phyloP scores from a whole-genome alignment of 371 early-diverging fungal genomes.

The Cokeromyces recurvatus region DNA sequence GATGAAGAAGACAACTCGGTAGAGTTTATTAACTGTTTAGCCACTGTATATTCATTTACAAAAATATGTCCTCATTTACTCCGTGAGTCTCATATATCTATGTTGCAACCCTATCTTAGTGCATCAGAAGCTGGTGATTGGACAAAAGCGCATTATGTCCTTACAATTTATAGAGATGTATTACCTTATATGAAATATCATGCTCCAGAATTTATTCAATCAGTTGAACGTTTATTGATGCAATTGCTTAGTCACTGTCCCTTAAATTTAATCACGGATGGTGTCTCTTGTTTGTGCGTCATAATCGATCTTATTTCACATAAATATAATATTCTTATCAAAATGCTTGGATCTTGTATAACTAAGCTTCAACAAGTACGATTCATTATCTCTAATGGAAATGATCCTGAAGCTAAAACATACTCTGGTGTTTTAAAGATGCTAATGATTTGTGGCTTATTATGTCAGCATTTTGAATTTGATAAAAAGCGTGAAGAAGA shows the following conservation, averaged over 20 bases:
- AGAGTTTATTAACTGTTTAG: conserved; percentile 33
- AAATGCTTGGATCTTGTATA: conserved; percentile 55
- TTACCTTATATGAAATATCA: conserved; percentile 56
- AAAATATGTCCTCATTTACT: conserved; percentile 39
- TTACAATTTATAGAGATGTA: conserved; percentile 54
- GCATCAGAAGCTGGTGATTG: conserved; percentile 39
- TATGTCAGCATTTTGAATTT: conserved; percentile 77
- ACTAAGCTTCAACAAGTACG: conserved; percentile 34
- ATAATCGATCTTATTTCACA: conserved; percentile 61
- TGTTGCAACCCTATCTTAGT: conserved; percentile 48
- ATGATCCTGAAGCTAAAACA: not conserved
- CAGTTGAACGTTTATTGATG: conserved; percentile 54
- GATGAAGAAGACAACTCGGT: conserved; percentile 44
- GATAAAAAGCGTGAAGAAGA: conserved; percentile 48
- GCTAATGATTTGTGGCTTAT: conserved; percentile 59
- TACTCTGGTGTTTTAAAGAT: conserved; percentile 18
- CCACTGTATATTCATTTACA: conserved; percentile 39
- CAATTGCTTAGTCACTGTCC: conserved; percentile 56
- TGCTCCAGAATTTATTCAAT: conserved; percentile 45
- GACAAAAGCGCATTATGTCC: conserved; percentile 44
- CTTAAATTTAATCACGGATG: conserved; percentile 55
- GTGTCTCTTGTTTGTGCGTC: conserved; percentile 72
- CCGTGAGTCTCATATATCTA: conserved; percentile 36
- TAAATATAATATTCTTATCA: conserved; percentile 58
- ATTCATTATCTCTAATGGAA: conserved; percentile 15